phyloP scores from a whole-genome alignment of 306 rosid species.

The Lablab purpureus region DNA sequence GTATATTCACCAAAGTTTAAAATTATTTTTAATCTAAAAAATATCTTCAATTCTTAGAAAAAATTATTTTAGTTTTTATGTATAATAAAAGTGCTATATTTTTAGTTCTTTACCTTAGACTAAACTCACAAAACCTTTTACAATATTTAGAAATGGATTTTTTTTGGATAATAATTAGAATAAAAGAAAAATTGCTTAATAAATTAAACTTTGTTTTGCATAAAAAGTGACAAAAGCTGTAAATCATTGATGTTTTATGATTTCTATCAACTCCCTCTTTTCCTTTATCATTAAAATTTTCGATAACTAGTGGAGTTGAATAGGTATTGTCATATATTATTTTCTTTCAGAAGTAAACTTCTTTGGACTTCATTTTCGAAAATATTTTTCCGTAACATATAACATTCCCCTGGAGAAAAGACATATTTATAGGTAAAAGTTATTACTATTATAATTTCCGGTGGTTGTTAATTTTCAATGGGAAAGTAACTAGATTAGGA shows the following conservation, averaged over 20 bases:
- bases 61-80: background rate
- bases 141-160: background rate
- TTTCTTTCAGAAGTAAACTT: background rate
- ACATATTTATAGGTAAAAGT: background rate
- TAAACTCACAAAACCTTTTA: background rate
- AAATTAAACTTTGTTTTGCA: background rate
- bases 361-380: background rate
- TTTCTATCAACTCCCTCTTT: background rate
- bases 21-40: background rate
- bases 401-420: background rate
- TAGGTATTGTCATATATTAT: background rate
- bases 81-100: background rate
- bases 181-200: background rate
- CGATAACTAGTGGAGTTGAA: background rate
- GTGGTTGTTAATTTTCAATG: conserved; percentile 8
- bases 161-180: background rate
- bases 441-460: background rate
- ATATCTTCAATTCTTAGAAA: background rate
- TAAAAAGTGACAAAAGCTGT: background rate
- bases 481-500: background rate
- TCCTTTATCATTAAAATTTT: background rate
- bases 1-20: conserved; percentile 16
- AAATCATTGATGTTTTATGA: background rate
- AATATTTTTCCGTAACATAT: background rate
- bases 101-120: background rate